These are phyloP conservation scores for Bruguiera hainesii DNA, from an alignment of 441 rosid species.

Conservation along the genomic window DNA sequence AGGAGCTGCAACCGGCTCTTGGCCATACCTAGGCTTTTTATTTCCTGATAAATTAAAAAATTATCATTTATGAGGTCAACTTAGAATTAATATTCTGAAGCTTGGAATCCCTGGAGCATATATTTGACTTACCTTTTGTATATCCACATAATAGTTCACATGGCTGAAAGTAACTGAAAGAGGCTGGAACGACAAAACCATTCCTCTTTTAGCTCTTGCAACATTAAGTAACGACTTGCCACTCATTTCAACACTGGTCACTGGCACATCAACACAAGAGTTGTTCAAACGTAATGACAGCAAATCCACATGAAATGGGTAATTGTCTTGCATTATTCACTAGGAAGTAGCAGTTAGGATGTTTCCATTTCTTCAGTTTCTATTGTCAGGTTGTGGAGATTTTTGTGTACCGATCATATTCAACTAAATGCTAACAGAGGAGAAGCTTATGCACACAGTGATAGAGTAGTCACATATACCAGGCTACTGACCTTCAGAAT, in stretches of 20 bases:
- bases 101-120: neutral
- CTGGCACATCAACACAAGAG: constrained; percentile 1
- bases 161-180: constrained; percentile 50
- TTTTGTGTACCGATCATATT: too few species aligned
- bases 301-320: neutral
- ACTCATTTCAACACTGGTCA: constrained; percentile 19
- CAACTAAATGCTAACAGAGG: too few species aligned
- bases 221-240: neutral
- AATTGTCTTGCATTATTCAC: neutral
- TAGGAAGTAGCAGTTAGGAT: neutral
- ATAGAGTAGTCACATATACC: neutral
- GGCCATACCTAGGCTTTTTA: constrained; percentile 46
- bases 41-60: constrained; percentile 34
- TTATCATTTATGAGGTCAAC: neutral
- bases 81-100: neutral
- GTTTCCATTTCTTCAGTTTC: neutral
- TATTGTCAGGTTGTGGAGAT: too few species aligned
- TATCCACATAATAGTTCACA: constrained; percentile 51
- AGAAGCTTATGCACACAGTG: neutral
- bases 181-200: constrained; percentile 52
- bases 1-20: constrained; percentile 54
- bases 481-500: neutral
- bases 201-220: constrained; percentile 30
- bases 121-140: constrained; percentile 45
- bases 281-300: neutral